Evolutionary conservation across 2,329 filamentous ascomycete genomes (phyloP).

Genomic region (Diaporthe longicolla): DNA sequence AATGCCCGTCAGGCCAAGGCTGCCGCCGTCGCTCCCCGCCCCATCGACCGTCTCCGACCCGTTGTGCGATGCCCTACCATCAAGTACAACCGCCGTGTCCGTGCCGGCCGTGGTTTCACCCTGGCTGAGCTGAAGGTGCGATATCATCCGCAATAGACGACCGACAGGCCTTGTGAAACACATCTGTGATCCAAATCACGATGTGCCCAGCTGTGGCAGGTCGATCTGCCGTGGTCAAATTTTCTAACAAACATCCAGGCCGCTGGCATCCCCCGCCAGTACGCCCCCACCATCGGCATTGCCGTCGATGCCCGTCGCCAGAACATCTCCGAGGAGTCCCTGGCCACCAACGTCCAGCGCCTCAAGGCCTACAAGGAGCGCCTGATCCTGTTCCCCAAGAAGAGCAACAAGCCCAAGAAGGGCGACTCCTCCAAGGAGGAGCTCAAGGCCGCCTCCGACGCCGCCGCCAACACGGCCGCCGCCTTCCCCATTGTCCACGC

Average conservation of each 20-base stretch:
- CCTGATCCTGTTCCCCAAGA: constrained; percentile 97
- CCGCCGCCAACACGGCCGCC: constrained; percentile 64
- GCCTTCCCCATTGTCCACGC: constrained; percentile 81
- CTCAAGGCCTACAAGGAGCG: constrained; percentile 98
- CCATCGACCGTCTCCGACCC: constrained; percentile 96
- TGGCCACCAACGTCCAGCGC: constrained; percentile 94
- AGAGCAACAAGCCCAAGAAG: constrained; percentile 92
- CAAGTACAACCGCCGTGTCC: constrained; percentile 99
- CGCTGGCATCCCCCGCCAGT: constrained; percentile 93
- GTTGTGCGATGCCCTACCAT: constrained; percentile 97
- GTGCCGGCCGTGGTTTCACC: constrained; percentile 97
- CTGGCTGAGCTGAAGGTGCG: constrained; percentile 97
- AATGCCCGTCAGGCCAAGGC: constrained; percentile 95
- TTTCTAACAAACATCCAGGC: constrained; percentile 73
- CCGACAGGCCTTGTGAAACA: background rate
- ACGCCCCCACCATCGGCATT: constrained; percentile 97
- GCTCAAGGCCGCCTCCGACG: constrained; percentile 72
- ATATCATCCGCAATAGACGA: background rate
- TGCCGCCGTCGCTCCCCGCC: constrained; percentile 93
- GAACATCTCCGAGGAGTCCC: constrained; percentile 96
- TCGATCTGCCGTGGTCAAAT: background rate
- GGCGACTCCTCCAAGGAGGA: constrained; percentile 91
- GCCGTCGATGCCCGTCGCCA: constrained; percentile 95
- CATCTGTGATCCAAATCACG: background rate
- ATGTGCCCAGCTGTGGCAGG: constrained; percentile 12